phyloP scores from a whole-genome alignment of 2,329 filamentous ascomycete species.

The Penicillium sp. region DNA sequence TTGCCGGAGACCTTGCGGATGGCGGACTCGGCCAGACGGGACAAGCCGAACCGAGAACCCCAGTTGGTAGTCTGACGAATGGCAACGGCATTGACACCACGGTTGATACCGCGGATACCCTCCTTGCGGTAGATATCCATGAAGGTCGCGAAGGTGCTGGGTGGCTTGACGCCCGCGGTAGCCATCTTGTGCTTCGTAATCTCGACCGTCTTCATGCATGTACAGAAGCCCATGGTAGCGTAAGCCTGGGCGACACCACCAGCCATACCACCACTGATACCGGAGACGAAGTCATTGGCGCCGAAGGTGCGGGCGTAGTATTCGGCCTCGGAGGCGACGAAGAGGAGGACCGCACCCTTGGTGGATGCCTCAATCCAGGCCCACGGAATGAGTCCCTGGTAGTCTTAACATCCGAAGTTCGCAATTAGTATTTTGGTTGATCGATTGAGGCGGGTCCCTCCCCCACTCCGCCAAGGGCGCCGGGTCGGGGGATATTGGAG shows the following conservation, averaged over 20 bases:
- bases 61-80: constrained; percentile 99
- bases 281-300: constrained; percentile 79
- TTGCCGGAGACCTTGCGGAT: constrained; percentile 79
- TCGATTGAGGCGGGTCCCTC: constrained; percentile 16
- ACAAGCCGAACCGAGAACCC: constrained; percentile 93
- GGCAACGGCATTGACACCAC: constrained; percentile 95
- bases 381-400: constrained; percentile 99
- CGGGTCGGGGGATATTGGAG: constrained; percentile 18
- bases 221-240: constrained; percentile 99
- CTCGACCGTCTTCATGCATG: constrained; percentile 99
- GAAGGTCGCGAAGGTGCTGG: constrained; percentile 90
- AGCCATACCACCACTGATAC: constrained; percentile 85
- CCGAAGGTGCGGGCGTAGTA: constrained; percentile 83
- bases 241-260: constrained; percentile 97
- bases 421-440: constrained; percentile 13
- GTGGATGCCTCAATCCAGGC: constrained; percentile 99
- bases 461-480: constrained; percentile 9
- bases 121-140: constrained; percentile 95
- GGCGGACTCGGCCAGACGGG: constrained; percentile 81
- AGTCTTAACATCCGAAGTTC: constrained; percentile 59
- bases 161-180: constrained; percentile 73
- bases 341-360: constrained; percentile 97
- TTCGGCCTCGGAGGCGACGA: constrained; percentile 97
- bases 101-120: constrained; percentile 94
- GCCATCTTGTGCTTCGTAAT: constrained; percentile 98